Conservation (phyloP, 331 rosid genomes). For the Quercus tomentella region DNA sequence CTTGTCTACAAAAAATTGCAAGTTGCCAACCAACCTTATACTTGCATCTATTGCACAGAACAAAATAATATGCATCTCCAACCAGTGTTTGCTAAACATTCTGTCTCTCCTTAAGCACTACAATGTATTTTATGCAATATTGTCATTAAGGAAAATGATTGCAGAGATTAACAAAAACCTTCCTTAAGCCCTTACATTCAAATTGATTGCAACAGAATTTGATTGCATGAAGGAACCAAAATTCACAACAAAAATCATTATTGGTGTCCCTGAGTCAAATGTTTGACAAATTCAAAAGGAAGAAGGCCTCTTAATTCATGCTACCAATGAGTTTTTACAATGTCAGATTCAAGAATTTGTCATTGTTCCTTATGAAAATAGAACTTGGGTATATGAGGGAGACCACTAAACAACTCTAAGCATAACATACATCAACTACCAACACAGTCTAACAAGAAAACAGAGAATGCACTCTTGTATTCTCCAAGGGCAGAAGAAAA, state of each 20-base stretch:
- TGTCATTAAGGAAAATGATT: no score
- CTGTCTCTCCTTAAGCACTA: background rate
- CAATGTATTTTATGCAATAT: no score
- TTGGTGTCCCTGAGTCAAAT: background rate
- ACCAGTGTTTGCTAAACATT: background rate
- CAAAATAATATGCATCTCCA: background rate
- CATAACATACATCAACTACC: no score
- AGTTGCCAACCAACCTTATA: background rate
- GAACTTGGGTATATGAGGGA: no score
- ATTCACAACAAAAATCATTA: background rate
- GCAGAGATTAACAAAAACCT: background rate
- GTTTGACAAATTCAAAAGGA: background rate
- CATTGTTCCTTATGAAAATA: background rate
- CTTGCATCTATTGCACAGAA: background rate
- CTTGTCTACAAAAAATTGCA: background rate
- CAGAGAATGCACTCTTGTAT: no score
- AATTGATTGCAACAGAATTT: background rate
- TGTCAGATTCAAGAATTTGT: background rate
- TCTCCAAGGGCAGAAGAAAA: no score
- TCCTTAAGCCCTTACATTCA: background rate
- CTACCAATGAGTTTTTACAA: background rate
- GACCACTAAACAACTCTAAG: no score
- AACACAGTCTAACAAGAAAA: no score
- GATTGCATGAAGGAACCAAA: background rate
- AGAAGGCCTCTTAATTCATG: background rate